phyloP scores from a whole-genome alignment of 805 yeast genomes.

The Wickerhamiella allomyrinae region DNA sequence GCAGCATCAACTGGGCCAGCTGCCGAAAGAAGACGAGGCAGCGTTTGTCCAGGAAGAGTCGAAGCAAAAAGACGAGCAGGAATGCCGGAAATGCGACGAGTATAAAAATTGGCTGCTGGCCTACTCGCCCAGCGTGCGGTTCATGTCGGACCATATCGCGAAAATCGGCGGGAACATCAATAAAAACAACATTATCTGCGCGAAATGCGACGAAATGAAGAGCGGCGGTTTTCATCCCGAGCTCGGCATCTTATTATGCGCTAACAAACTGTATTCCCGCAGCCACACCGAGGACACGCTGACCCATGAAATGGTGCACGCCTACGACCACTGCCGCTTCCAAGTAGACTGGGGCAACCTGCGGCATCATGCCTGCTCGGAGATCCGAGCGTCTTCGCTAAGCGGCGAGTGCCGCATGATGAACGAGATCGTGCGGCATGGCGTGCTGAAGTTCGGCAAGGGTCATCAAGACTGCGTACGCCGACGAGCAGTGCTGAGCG shows the following conservation, averaged over 20 bases:
- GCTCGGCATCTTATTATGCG: conserved; percentile 72
- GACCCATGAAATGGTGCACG: conserved; percentile 87
- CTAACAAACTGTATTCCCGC: conserved; percentile 58
- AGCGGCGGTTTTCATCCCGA: conserved; percentile 94
- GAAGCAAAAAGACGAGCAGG: conserved; percentile 42
- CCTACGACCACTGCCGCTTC: conserved; percentile 80
- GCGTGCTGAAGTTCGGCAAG: conserved; percentile 38
- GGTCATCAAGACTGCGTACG: conserved; percentile 88
- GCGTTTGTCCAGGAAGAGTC: conserved; percentile 26
- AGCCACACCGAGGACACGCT: conserved; percentile 82
- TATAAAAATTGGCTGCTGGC: conserved; percentile 66
- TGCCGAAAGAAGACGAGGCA: not conserved
- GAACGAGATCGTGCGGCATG: conserved; percentile 59
- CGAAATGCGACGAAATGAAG: conserved; percentile 63
- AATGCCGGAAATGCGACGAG: conserved; percentile 60
- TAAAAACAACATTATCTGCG: conserved; percentile 52
- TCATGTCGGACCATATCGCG: conserved; percentile 72
- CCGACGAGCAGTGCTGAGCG: conserved; percentile 77
- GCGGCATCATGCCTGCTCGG: conserved; percentile 93
- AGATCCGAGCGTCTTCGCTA: conserved; percentile 79
- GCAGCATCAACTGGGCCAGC: conserved; percentile 1
- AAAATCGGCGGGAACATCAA: conserved; percentile 44
- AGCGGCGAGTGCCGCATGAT: conserved; percentile 91
- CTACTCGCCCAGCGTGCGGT: conserved; percentile 65
- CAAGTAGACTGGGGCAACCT: conserved; percentile 73